phyloP scores from a whole-genome alignment of 2,329 filamentous ascomycete genomes.

The Myriangium duriaei region DNA sequence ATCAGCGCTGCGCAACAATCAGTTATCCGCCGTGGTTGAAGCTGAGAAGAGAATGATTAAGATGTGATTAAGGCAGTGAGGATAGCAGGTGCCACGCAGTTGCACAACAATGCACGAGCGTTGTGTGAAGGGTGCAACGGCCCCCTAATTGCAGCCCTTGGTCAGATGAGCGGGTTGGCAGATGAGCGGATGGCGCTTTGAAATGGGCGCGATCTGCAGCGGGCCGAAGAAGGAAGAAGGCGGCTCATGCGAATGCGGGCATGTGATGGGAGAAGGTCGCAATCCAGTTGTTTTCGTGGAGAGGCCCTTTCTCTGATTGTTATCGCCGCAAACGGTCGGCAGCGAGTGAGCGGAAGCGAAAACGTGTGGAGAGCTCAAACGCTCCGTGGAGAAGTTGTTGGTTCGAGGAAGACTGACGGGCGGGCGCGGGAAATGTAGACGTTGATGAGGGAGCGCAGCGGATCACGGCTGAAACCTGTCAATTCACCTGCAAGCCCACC shows the following conservation, averaged over 20 bases:
- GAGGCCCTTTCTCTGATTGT: conserved; percentile 7
- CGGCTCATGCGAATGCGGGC: conserved; percentile 5
- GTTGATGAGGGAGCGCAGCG: no score
- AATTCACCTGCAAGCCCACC: no score
- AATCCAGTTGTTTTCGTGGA: not conserved
- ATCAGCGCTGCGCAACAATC: conserved; percentile 7
- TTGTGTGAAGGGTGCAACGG: conserved; percentile 7
- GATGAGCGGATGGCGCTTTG: conserved; percentile 1
- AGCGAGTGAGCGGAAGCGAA: conserved; percentile 3
- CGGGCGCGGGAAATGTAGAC: no score
- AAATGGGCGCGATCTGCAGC: conserved; percentile 8
- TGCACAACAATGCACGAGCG: conserved; percentile 10
- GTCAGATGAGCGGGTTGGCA: not conserved
- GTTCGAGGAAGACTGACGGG: no score
- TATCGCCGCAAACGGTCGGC: conserved; percentile 8
- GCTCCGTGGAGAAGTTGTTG: conserved; percentile 4
- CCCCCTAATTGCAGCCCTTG: conserved; percentile 8
- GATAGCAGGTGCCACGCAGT: conserved; percentile 9
- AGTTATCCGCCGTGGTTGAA: not conserved
- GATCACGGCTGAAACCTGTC: no score
- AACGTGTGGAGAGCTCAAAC: no score
- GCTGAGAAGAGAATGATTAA: conserved; percentile 5
- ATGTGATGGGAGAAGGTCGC: not conserved
- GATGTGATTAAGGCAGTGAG: conserved; percentile 7
- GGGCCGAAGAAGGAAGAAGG: conserved; percentile 4